Evolutionary conservation across 192 early-diverging fungal genomes (phyloP).

Genomic region (Pilobolus umbonatus): DNA sequence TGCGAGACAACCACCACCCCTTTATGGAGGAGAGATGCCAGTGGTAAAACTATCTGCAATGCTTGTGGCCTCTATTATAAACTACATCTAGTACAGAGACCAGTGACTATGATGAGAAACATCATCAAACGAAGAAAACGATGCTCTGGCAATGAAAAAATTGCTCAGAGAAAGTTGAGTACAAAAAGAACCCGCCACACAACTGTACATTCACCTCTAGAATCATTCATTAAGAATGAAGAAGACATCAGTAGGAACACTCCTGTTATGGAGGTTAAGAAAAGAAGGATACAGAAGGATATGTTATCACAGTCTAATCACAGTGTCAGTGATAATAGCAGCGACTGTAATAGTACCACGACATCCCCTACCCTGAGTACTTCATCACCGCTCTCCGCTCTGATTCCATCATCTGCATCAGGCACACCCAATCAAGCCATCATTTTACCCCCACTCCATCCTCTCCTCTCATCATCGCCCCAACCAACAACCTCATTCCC

Average conservation of each 20-base stretch:
- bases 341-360: not conserved
- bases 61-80: slow-evolving; percentile 90
- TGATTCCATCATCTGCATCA: not conserved
- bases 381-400: not conserved
- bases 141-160: slow-evolving; percentile 14
- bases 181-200: too few species aligned
- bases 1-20: slow-evolving; percentile 69
- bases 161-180: not conserved
- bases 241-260: not conserved
- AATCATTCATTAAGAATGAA: not conserved
- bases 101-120: slow-evolving; percentile 63
- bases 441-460: not conserved
- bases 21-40: slow-evolving; percentile 68
- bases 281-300: too few species aligned
- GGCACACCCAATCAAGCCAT: not conserved
- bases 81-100: slow-evolving; percentile 69
- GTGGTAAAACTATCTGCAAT: slow-evolving; percentile 77
- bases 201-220: not conserved
- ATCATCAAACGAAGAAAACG: slow-evolving; percentile 70
- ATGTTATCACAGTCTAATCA: too few species aligned
- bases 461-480: not conserved
- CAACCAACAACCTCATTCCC: not conserved
- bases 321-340: not conserved
- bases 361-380: slow-evolving; percentile 3
- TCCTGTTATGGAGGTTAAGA: too few species aligned